A percentile compares a stretch with the other conserved stretches of the same genome.
These are phyloP conservation scores for Trichosporon ovoides DNA, from an alignment of 1,284 basidiomycete species.

Conservation along the genomic window DNA sequence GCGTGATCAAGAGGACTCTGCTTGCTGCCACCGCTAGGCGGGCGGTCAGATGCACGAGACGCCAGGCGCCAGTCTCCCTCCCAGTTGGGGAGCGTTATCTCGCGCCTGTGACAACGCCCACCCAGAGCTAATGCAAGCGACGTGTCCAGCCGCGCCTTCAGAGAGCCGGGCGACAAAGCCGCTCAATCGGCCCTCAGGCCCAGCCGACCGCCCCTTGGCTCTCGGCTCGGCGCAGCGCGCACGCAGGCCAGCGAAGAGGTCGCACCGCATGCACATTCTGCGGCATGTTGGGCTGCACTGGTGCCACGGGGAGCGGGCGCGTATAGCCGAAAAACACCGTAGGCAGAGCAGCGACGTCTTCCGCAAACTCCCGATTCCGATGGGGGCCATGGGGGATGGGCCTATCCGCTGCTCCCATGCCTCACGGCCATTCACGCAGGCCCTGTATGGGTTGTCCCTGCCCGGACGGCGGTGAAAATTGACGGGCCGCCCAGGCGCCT, in stretches of 20 bases:
- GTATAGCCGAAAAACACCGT: slow-evolving; percentile 3
- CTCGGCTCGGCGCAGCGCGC: not conserved
- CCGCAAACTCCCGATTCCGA: slow-evolving; percentile 6
- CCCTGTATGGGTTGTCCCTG: too few species aligned
- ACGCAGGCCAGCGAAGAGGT: not conserved
- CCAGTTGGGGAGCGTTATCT: too few species aligned
- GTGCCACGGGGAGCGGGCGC: not conserved
- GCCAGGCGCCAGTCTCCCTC: too few species aligned
- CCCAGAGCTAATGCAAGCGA: not conserved
- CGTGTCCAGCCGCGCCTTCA: not conserved
- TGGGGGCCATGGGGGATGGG: slow-evolving; percentile 5
- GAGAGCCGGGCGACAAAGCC: not conserved
- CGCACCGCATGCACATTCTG: too few species aligned
- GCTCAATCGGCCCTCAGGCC: not conserved
- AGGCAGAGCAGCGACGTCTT: not conserved
- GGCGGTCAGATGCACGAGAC: too few species aligned
- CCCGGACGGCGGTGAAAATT: slow-evolving; percentile 3
- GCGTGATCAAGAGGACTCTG: too few species aligned
- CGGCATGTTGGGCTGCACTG: not conserved
- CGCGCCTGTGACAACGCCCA: too few species aligned
- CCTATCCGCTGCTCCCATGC: not conserved
- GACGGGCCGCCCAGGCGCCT: not conserved
- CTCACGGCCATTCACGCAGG: too few species aligned
- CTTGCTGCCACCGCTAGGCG: too few species aligned
- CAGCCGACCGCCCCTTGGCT: not conserved